Conservation (phyloP, 345 rosid genomes). For the Populus nigra region DNA sequence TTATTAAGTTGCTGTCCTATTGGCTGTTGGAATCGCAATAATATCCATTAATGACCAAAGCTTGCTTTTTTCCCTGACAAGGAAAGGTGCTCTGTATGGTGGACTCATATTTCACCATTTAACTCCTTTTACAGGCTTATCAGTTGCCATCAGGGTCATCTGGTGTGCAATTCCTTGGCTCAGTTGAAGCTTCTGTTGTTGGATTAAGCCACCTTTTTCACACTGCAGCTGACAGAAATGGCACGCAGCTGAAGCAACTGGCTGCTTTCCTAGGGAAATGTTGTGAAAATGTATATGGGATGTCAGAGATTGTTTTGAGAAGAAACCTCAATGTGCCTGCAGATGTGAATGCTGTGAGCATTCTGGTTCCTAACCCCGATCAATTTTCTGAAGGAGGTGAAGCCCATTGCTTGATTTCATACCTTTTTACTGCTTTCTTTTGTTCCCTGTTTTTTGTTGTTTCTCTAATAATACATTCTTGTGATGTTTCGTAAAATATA, state of each 20-base stretch:
- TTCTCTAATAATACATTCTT: neutral
- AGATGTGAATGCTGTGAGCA: conserved; percentile 75
- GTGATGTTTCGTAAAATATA: neutral
- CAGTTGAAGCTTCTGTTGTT: conserved; percentile 76
- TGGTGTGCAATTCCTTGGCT: conserved; percentile 46
- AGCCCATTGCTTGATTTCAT: conserved; percentile 9
- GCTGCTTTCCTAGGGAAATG: conserved; percentile 62
- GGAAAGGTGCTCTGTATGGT: conserved; percentile 2
- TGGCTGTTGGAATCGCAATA: neutral
- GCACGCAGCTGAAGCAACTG: conserved; percentile 61
- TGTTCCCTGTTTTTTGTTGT: neutral
- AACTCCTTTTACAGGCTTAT: conserved; percentile 30
- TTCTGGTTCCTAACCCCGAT: conserved; percentile 67
- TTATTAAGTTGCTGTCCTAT: neutral
- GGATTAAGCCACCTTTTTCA: conserved; percentile 81
- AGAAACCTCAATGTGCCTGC: conserved; percentile 66
- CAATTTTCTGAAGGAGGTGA: conserved; percentile 50
- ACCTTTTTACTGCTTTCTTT: neutral
- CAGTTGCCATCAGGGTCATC: conserved; percentile 22
- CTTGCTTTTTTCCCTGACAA: neutral
- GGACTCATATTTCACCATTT: conserved; percentile 1
- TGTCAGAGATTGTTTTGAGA: conserved; percentile 70
- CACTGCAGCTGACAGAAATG: conserved; percentile 55
- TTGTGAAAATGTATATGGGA: conserved; percentile 47
- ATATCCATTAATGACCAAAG: neutral